Evolutionary conservation across 129 eudicot species (phyloP).

Genomic region (Flaveria bidentis): DNA sequence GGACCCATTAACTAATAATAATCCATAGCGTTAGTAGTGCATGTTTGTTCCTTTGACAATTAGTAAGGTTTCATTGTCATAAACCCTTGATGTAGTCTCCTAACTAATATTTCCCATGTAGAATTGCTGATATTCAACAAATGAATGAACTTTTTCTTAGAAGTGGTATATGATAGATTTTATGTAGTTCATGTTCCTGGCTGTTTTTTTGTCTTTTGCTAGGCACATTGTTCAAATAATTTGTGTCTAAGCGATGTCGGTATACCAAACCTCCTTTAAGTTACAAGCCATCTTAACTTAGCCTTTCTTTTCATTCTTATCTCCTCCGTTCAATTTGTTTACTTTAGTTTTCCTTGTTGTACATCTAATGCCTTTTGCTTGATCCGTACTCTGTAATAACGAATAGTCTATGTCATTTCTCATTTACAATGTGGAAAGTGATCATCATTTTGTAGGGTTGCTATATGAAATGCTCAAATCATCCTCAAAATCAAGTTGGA

Average conservation of each 20-base stretch:
- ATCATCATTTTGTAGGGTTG: conserved; percentile 55
- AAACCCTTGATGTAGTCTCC: not conserved
- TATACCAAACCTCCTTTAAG: conserved; percentile 4
- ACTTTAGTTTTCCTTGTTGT: conserved; percentile 7
- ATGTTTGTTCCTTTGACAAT: not conserved
- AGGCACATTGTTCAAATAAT: not conserved
- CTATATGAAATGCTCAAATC: conserved; percentile 81
- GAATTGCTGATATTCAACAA: not conserved
- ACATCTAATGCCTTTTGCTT: conserved; percentile 18
- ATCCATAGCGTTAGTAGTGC: not conserved
- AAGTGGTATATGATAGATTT: not conserved
- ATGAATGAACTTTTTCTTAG: not conserved
- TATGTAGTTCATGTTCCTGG: not conserved
- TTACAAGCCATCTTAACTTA: not conserved
- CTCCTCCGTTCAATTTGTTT: not conserved
- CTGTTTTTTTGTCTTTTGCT: not conserved
- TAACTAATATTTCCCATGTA: not conserved
- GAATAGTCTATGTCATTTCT: conserved; percentile 5
- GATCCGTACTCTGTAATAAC: not conserved
- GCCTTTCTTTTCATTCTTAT: not conserved
- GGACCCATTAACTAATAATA: too few species aligned
- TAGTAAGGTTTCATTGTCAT: not conserved
- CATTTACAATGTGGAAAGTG: conserved; percentile 16
- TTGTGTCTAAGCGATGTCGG: not conserved
- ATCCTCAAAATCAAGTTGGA: conserved; percentile 78